A percentile compares a stretch with the other conserved stretches of the same genome.
These are phyloP conservation scores for Rhipidocladum racemiflorum DNA, from an alignment of 176 grass and related monocot genomes.

Conservation along the genomic window DNA sequence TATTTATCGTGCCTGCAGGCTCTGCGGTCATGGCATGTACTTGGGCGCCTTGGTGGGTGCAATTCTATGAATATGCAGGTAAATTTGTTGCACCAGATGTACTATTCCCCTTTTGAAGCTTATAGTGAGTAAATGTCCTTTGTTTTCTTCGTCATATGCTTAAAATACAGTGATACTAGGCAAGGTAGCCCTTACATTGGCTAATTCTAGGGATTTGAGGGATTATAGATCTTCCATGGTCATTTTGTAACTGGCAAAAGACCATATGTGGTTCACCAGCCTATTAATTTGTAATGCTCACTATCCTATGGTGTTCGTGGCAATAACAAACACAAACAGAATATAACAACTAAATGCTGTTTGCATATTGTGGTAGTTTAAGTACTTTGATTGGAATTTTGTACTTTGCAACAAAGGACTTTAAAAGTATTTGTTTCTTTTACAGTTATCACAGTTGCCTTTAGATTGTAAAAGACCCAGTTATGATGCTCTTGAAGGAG, in stretches of 20 bases:
- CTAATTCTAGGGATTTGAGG: background rate
- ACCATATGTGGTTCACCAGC: background rate
- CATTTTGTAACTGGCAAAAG: background rate
- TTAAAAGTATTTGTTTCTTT: constrained; percentile 8
- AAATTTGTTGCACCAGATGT: constrained; percentile 14
- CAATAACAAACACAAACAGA: background rate
- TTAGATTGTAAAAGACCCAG: constrained; percentile 70
- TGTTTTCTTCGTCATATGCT: constrained; percentile 8
- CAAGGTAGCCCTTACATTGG: constrained; percentile 9
- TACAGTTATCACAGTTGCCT: constrained; percentile 76
- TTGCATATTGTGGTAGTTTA: constrained; percentile 1
- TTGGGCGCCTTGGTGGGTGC: constrained; percentile 88
- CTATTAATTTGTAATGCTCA: background rate
- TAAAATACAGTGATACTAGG: background rate
- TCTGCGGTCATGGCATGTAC: constrained; percentile 85
- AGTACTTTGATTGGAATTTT: constrained; percentile 26
- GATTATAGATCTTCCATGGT: background rate
- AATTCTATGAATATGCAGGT: constrained; percentile 99
- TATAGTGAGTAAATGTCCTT: background rate
- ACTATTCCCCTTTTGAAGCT: background rate
- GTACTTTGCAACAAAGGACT: background rate
- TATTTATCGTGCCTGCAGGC: constrained; percentile 46
- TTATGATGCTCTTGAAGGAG: constrained; percentile 84
- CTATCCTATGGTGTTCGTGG: background rate
- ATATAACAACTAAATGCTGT: background rate